Base-by-base conservation (phyloP, 352 stramenopile genomes). In the Aphanomyces euteiches region DNA sequence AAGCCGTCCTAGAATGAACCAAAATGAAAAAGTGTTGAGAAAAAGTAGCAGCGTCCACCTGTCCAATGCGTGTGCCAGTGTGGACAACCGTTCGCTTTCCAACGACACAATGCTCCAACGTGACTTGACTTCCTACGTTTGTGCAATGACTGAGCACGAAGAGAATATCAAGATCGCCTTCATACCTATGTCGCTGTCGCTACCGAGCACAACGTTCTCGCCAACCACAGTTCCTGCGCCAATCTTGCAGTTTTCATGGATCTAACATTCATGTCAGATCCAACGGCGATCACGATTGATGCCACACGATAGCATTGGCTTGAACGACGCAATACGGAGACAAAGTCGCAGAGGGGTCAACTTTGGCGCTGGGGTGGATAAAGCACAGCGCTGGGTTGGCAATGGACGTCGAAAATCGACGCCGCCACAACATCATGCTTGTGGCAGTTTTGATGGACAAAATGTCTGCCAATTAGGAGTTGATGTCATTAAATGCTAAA, bases 41-140 rank as follows among this genome's bases (percentile, higher is more conserved):
- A 45, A 3, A 36, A 7, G 12, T 54, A 4, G 40, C 61, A 13
- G 15, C 39, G 8, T 13, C 4, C 39, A 83, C 80, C 73, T 90
- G 88, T 7, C 88, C 88, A 39, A 95, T 79, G 34, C 85, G 72
- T 39, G 81, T 78, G 12, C 88, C 88, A 7, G 85, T 67, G 59
- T 95, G 86, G n/a, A 95, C 50, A 53, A 92, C 78, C 53, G 91
- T 84, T 45, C 80, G 69, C 64, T 50, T 77, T 1, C 85, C 86
- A 72, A 95, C 75, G 38, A 70, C 75, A 69, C 84, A 90, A 59
- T 95, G 88, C 72, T 82, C 67, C 43, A 95, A 74, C 70, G 83
- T 90, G 41, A 79, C 81, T 61, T 83, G 85, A 47, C 76, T 71
- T 3, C 48, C 61, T 74, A 36, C 3, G 19, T 34, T 53, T n/a